Evolutionary conservation across 139 green algal species (phyloP).

Genomic region (Picochlorum sp.): DNA sequence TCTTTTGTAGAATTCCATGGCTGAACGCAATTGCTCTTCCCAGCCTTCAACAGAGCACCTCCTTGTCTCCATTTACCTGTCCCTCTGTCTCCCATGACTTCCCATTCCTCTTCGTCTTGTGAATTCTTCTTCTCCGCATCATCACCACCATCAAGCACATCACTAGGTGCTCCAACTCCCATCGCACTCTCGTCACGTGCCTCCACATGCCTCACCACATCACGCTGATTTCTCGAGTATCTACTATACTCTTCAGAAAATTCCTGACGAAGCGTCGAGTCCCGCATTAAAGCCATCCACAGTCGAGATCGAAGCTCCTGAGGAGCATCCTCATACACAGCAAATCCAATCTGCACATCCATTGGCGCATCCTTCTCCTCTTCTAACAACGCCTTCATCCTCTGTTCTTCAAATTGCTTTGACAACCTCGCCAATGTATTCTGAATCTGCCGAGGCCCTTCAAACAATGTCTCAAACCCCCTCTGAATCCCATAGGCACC

Average conservation of each 20-base stretch:
- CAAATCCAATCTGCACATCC: conserved; percentile 46
- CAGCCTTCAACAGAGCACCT: conserved; percentile 5
- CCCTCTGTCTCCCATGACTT: conserved; percentile 16
- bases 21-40: neutral
- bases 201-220: neutral
- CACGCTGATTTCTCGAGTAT: neutral
- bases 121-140: neutral
- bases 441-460: conserved; percentile 29
- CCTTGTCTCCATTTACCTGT: conserved; percentile 16
- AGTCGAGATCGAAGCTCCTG: conserved; percentile 74
- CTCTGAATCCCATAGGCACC: conserved; percentile 20
- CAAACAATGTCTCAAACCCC: conserved; percentile 23
- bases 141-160: neutral
- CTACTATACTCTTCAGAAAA: neutral
- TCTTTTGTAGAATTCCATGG: conserved; percentile 6
- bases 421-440: conserved; percentile 31
- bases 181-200: neutral
- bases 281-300: conserved; percentile 60
- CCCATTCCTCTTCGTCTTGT: conserved; percentile 11
- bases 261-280: conserved; percentile 14
- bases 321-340: conserved; percentile 60
- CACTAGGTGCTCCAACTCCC: neutral
- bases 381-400: conserved; percentile 27
- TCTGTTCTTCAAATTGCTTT: conserved; percentile 40
- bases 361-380: conserved; percentile 43